A percentile compares a stretch with the other conserved stretches of the same genome.
These are phyloP conservation scores for Suillus hirtellus DNA, from an alignment of 768 basidiomycete genomes.

Conservation along the genomic window DNA sequence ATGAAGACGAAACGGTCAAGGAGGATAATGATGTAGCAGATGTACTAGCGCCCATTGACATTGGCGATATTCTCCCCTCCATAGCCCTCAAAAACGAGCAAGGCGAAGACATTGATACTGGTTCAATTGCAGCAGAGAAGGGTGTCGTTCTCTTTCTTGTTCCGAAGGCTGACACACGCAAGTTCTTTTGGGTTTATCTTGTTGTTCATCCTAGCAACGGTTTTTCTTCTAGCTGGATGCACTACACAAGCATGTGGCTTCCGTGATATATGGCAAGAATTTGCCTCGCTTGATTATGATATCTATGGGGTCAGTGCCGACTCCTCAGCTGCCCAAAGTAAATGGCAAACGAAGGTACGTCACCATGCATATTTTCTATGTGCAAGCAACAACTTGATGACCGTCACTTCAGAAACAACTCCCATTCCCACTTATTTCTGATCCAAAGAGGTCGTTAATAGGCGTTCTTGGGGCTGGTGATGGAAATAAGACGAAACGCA, in stretches of 20 bases:
- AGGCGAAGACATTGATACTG: conserved; percentile 73
- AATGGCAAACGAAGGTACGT: conserved; percentile 84
- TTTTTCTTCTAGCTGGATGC: conserved; percentile 65
- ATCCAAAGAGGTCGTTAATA: conserved; percentile 82
- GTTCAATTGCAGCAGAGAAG: conserved; percentile 60
- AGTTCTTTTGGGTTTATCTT: conserved; percentile 31
- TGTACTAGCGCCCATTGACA: conserved; percentile 43
- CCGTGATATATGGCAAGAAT: conserved; percentile 80
- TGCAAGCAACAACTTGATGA: not conserved
- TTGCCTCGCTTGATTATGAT: conserved; percentile 58
- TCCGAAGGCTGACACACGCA: conserved; percentile 85
- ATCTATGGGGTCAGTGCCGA: conserved; percentile 89
- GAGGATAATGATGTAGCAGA: conserved; percentile 14
- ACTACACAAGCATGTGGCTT: conserved; percentile 93
- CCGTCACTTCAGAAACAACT: conserved; percentile 64
- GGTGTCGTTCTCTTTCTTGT: conserved; percentile 84
- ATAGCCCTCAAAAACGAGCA: conserved; percentile 83
- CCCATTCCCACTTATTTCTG: conserved; percentile 85
- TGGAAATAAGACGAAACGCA: conserved; percentile 83
- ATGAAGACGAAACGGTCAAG: conserved; percentile 27
- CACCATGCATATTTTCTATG: not conserved
- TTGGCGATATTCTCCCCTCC: conserved; percentile 76
- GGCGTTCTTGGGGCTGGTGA: conserved; percentile 78
- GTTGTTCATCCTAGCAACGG: not conserved
- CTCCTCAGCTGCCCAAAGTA: conserved; percentile 67